Conservation (phyloP, 306 rosid genomes). For the Sesbania bispinosa region DNA sequence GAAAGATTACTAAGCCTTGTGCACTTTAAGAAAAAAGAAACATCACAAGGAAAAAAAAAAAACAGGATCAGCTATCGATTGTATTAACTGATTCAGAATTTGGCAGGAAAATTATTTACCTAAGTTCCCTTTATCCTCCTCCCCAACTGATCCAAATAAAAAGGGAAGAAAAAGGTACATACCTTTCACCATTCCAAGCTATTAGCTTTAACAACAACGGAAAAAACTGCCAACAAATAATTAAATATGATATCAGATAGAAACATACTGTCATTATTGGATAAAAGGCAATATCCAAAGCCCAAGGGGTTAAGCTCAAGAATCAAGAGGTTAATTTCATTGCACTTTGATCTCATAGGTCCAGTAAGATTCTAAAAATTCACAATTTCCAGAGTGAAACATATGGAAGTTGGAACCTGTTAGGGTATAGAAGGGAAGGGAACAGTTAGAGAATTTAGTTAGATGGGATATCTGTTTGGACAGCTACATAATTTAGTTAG, state of each 20-base stretch:
- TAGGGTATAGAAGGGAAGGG: neutral
- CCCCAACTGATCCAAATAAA: too few relatives aligned
- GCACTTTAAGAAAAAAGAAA: constrained; percentile 15
- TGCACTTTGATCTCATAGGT: neutral
- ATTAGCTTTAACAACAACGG: constrained; percentile 90
- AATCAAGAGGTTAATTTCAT: constrained; percentile 12
- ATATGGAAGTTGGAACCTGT: neutral
- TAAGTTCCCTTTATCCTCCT: neutral
- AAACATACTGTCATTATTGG: neutral
- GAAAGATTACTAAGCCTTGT: neutral
- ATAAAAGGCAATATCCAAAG: neutral
- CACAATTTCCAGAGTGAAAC: neutral
- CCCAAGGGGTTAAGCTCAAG: neutral
- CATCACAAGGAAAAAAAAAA: too few relatives aligned
- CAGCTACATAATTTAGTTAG: too few relatives aligned
- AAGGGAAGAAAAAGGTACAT: constrained; percentile 1
- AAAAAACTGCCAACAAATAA: constrained; percentile 69
- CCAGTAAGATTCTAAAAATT: neutral
- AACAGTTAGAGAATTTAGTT: constrained; percentile 49
- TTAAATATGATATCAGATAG: constrained; percentile 23
- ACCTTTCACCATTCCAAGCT: constrained; percentile 94
- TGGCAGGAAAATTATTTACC: constrained; percentile 3
- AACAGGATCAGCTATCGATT: neutral
- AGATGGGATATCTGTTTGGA: too few relatives aligned
- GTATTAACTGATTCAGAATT: constrained; percentile 15